phyloP scores from a whole-genome alignment of 495 filamentous ascomycete genomes.

The Tuber melanosporum region DNA sequence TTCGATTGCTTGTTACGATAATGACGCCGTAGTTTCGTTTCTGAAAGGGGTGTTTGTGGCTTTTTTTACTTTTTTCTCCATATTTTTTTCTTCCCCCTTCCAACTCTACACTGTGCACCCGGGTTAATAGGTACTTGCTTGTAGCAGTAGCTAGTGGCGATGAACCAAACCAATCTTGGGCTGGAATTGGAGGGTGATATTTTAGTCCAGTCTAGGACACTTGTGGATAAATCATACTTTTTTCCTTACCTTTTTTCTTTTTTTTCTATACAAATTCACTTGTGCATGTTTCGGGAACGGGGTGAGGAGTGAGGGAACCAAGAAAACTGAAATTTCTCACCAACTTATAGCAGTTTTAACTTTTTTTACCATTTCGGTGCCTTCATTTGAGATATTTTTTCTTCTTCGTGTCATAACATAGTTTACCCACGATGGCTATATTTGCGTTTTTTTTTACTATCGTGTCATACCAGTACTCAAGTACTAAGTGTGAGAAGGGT shows the following conservation, averaged over 20 bases:
- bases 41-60: slow-evolving; percentile 9
- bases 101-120: neutral
- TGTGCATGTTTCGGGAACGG: neutral
- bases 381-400: slow-evolving; percentile 1
- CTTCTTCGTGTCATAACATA: neutral
- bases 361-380: neutral
- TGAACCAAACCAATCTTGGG: slow-evolving; percentile 3
- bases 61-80: slow-evolving; percentile 13
- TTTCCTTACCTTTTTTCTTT: slow-evolving; percentile 4
- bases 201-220: neutral
- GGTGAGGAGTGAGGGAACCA: neutral
- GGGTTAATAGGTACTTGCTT: neutral
- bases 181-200: slow-evolving; percentile 1
- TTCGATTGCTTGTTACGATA: slow-evolving; percentile 6
- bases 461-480: neutral
- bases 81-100: slow-evolving; percentile 17
- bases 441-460: neutral
- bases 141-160: neutral
- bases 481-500: neutral
- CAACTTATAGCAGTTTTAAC: neutral
- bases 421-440: neutral
- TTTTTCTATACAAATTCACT: slow-evolving; percentile 3
- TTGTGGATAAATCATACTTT: slow-evolving; percentile 8
- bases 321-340: neutral
- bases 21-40: slow-evolving; percentile 8